Base-by-base conservation (phyloP, 1,284 basidiomycete genomes). In the Schizophyllum commune region DNA sequence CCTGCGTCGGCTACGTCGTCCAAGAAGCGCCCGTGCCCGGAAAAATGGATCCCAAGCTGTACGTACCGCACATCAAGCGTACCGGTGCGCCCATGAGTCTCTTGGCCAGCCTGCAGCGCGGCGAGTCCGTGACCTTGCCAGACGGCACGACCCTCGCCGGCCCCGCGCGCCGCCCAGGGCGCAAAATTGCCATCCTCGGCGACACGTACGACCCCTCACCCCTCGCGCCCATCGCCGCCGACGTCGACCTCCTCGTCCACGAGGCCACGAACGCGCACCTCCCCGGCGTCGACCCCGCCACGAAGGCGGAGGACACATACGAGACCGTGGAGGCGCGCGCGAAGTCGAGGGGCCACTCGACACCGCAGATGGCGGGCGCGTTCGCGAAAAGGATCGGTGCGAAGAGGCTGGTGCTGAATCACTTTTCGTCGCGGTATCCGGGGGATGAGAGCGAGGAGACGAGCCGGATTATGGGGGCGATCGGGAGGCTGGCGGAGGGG, bases 191-290 rank as follows among this genome's bases (percentile, higher is more conserved):
- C 39, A 83, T 95, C 60, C 76, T 94, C 34, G 92, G 92, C 1
- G 92, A 95, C 69, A 94, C 92, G 4, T 86, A 82, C 68, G 84
- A 94, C 70, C 88, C 92, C 9, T 86, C 84, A 17, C 78, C 82
- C 7, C 85, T 89, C 58, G 75, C 73, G 27, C 70, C 75, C 7
- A 70, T 92, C 8, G 85, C 87, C 33, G 71, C 72, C 66, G 83
- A 82, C 60, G 81, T 86, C 19, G 86, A 91, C 66, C 64, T 94
- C 52, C 76, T 88, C 57, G 81, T 89, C 21, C 95, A 98, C 69
- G 94, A 98, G 75, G 91, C 92, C 47, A 97, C 95, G 7, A 97
- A 96, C 71, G 91, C 92, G 1, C 85, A 91, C 72, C 79, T 97
- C n/a, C 92, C 92, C 1, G 80, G 78, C 0, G 67, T 87, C 56